Conservation (phyloP, 225 moss, liverwort and hornwort genomes). For the Marchantia polymorpha region DNA sequence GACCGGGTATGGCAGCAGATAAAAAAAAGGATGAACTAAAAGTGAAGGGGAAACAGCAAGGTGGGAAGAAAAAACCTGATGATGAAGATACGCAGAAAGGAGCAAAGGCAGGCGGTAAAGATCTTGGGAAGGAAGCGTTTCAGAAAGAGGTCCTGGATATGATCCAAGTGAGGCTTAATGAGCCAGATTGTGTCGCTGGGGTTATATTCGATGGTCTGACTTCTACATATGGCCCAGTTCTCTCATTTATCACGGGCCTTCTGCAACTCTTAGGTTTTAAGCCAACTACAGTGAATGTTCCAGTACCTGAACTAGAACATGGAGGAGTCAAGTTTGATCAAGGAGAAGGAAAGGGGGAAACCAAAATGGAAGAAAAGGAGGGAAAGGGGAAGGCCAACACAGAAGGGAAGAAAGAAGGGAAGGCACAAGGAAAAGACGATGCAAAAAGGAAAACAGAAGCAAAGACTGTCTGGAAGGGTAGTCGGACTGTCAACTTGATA, state of each 20-base stretch:
- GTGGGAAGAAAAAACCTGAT: constrained; percentile 25
- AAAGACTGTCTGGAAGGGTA: constrained; percentile 58
- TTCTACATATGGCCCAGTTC: constrained; percentile 44
- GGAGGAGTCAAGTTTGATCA: background rate
- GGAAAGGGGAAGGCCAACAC: constrained; percentile 2
- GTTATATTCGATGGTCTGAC: constrained; percentile 73
- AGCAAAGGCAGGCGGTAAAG: constrained; percentile 13
- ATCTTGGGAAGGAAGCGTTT: constrained; percentile 22
- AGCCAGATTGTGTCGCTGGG: constrained; percentile 47
- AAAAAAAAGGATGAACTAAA: constrained; percentile 22
- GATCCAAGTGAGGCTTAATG: constrained; percentile 41
- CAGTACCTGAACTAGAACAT: background rate
- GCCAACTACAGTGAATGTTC: constrained; percentile 31
- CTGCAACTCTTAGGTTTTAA: constrained; percentile 53
- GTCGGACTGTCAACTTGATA: constrained; percentile 43
- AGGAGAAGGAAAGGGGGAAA: background rate
- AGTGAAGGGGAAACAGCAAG: constrained; percentile 21
- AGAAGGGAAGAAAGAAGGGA: constrained; percentile 11
- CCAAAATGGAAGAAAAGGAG: background rate
- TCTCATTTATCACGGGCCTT: constrained; percentile 50
- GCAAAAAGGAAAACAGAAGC: constrained; percentile 8
- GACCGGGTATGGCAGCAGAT: background rate
- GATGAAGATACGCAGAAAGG: constrained; percentile 24
- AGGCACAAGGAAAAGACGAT: constrained; percentile 11
- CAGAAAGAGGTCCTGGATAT: constrained; percentile 33